A percentile compares a stretch with the other conserved stretches of the same genome.
Evolutionary conservation across 1,284 basidiomycete genomes (phyloP).

Genomic region (Rhodotorula glutinis): DNA sequence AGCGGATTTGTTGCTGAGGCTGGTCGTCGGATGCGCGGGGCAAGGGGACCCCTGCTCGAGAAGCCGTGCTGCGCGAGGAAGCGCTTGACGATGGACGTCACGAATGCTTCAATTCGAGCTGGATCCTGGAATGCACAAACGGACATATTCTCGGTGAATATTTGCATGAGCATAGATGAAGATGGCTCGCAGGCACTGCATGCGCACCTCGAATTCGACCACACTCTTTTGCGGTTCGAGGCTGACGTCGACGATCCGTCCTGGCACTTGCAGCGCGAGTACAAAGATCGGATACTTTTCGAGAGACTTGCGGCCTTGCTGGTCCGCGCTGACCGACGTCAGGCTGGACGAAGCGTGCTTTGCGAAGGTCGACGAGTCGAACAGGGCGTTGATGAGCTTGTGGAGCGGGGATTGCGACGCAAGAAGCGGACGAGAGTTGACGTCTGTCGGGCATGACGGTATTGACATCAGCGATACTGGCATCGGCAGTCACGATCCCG

Average conservation of each 20-base stretch:
- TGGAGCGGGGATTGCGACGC: slow-evolving; percentile 61
- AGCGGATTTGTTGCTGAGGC: too few species aligned
- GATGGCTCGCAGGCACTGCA: neutral
- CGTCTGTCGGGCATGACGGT: slow-evolving; percentile 54
- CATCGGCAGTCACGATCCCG: neutral
- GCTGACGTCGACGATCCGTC: slow-evolving; percentile 66
- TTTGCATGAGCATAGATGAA: neutral
- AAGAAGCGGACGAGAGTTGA: slow-evolving; percentile 73
- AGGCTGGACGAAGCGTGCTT: slow-evolving; percentile 53
- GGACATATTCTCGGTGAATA: neutral
- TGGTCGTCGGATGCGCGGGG: too few species aligned
- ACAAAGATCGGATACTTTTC: slow-evolving; percentile 78
- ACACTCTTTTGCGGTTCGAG: slow-evolving; percentile 69
- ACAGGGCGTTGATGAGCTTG: slow-evolving; percentile 62
- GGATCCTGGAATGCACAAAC: slow-evolving; percentile 54
- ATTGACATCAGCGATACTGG: neutral
- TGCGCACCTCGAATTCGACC: slow-evolving; percentile 64
- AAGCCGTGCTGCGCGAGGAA: slow-evolving; percentile 69
- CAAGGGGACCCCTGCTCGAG: slow-evolving; percentile 13
- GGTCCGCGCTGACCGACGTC: neutral
- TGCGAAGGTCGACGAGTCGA: slow-evolving; percentile 65
- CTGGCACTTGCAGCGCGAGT: slow-evolving; percentile 66
- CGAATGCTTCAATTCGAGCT: slow-evolving; percentile 56
- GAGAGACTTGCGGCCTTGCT: slow-evolving; percentile 48
- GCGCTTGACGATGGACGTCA: slow-evolving; percentile 60